Evolutionary conservation across 2,329 filamentous ascomycete species (phyloP), one percentile per base, ranked within the genome.

Genomic region (Knoxdaviesia capensis): DNA sequence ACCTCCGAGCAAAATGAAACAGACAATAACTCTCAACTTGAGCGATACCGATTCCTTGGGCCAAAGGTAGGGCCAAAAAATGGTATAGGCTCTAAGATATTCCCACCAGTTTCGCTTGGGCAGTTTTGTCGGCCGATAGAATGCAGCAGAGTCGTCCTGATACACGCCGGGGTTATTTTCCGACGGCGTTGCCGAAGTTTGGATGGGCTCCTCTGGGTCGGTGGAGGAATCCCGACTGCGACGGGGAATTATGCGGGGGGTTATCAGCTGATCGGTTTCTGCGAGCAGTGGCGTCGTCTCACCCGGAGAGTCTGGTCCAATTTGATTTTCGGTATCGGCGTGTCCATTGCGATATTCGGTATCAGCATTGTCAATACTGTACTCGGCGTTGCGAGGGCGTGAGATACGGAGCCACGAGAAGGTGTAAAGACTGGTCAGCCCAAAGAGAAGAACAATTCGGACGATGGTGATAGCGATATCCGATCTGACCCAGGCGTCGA

Each of bases 1-100:
- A 7, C 80, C 53, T 38, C 90, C 59, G 43, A 96, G 75, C 39
- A 98, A 69, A 34, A 74, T 41, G 53, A 96, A 87, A 60, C 90
- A 96, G 39, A 86, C 52, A 20, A 92, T 56, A 20, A 94, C 85
- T 43, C 87, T 70, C 29, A 85, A 49, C 61, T 94, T 80, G 43
- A 98, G 66, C 48, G 66, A 70, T 5, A 54, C 37, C 34, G 84
- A 77, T 53, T 88, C 88, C 52, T 77, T 80, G 1, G 90, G 90
- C 90, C 90, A 98, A 45, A 96, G 73, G 55, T 96, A 98, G 0
- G 87, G 88, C 56, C 96, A 92, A 60, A 98, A 94, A 41, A 94
- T 67, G 8, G 80, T 82, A 58, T 96, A 98, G 38, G 88, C 86
- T 48, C 80, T 77, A 46, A 94, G 65, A 57, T 98, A 98, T 55